Evolutionary conservation across 306 rosid genomes (phyloP), one percentile per base, ranked within the genome.

Genomic region (Begonia masoniana): DNA sequence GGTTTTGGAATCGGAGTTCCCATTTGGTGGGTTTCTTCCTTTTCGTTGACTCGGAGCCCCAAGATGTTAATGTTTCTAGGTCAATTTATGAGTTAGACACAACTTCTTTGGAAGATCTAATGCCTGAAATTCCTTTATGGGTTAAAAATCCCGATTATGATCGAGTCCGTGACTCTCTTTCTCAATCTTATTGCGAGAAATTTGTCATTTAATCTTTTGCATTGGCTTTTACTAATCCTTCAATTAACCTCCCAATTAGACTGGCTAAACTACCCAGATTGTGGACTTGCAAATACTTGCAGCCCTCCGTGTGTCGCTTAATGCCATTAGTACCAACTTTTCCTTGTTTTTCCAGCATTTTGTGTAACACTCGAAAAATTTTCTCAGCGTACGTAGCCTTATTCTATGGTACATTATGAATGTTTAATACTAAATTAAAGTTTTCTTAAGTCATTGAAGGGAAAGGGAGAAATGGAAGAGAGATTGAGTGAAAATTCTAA

Each of bases 281-380:
- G 77, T 80, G 57, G 97, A 89, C 72, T 46, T 89, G 23, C 95
- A 85, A 77, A 23, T 89, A 58, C 85, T 82, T 84, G 83, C 72
- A 0, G n/a, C 77, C 19, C 85, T 80, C 0, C 77, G n/a, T n/a
- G 96, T 62, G 43, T 85, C 57, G 57, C 82, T 63, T 89, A 63
- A 85, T 79, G 68, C 96, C 97, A 69, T 74, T 89, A 41, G 95
- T 85, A 46, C 85, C 97, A 11, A 73, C 84, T n/a, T 70, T 89
- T 67, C 97, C 97, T 5, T 89, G 97, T 68, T 89, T 89, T 49
- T 80, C 84, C 42, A 85, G 71, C n/a, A n/a, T n/a, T n/a, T n/a
- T n/a, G n/a, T n/a, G n/a, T n/a, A n/a, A n/a, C n/a, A n/a, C n/a
- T n/a, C n/a, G n/a, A n/a, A n/a, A n/a, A n/a, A n/a, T n/a, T n/a